phyloP scores from a whole-genome alignment of 78 protist species.

The Corallochytrium limacisporum region DNA sequence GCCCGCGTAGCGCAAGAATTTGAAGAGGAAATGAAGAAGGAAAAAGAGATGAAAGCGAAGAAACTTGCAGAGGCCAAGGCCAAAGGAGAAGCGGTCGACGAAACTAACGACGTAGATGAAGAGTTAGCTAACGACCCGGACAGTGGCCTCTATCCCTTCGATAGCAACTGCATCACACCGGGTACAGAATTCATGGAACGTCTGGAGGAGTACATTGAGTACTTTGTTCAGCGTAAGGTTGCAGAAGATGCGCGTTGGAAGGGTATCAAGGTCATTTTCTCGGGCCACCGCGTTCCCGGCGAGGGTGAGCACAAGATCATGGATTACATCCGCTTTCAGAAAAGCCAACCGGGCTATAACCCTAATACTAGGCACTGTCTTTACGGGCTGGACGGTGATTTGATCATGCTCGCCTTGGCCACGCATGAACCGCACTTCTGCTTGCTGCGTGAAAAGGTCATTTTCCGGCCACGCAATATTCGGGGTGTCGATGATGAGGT shows the following conservation, averaged over 20 bases:
- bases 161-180: slow-evolving; percentile 86
- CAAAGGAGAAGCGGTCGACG: too few relatives aligned
- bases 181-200: slow-evolving; percentile 91
- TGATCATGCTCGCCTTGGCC: slow-evolving; percentile 74
- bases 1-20: too few relatives aligned
- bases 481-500: neutral
- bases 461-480: neutral
- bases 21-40: too few relatives aligned
- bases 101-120: too few relatives aligned
- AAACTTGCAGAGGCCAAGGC: too few relatives aligned
- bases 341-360: neutral
- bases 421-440: slow-evolving; percentile 74
- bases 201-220: slow-evolving; percentile 49
- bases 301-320: slow-evolving; percentile 99
- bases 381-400: slow-evolving; percentile 89
- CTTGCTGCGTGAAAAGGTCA: slow-evolving; percentile 69
- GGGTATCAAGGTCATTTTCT: slow-evolving; percentile 41
- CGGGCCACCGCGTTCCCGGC: slow-evolving; percentile 80
- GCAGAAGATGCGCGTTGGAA: slow-evolving; percentile 67
- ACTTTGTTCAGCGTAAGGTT: slow-evolving; percentile 52
- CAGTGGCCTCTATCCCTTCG: too few relatives aligned
- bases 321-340: slow-evolving; percentile 77
- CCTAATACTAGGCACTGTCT: slow-evolving; percentile 60
- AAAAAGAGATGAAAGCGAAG: too few relatives aligned
- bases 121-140: too few relatives aligned